Conservation (phyloP, 78 protist species). For the Dictyostelium capitatum region DNA sequence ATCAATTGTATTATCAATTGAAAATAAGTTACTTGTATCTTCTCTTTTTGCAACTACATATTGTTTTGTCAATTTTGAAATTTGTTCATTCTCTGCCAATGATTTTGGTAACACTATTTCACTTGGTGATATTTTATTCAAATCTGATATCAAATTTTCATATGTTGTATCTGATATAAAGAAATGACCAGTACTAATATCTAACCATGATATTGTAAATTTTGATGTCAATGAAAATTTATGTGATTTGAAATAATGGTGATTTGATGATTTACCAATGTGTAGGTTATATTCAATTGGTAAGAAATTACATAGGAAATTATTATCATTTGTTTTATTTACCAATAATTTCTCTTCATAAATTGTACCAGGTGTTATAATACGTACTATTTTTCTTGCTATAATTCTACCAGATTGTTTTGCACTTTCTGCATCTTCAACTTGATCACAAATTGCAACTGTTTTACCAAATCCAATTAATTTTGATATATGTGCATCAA, state of each 20-base stretch:
- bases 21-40: too few species aligned
- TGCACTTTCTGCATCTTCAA: conserved; percentile 19
- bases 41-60: background rate
- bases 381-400: conserved; percentile 33
- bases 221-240: background rate
- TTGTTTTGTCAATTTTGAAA: conserved; percentile 22
- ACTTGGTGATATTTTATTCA: conserved; percentile 40
- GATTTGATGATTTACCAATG: background rate
- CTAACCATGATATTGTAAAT: conserved; percentile 71
- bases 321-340: conserved; percentile 5
- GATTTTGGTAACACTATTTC: conserved; percentile 30
- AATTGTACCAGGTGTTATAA: conserved; percentile 73
- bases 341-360: conserved; percentile 41
- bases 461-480: conserved; percentile 48
- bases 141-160: conserved; percentile 33
- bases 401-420: conserved; percentile 18
- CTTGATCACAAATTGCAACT: conserved; percentile 72
- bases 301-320: conserved; percentile 14
- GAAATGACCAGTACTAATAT: conserved; percentile 66
- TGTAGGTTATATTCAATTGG: background rate
- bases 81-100: background rate
- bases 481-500: conserved; percentile 31
- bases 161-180: conserved; percentile 33
- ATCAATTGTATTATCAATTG: too few species aligned
- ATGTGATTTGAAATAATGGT: background rate